phyloP scores from a whole-genome alignment of 176 grass and related monocot species.

The Triticum dicoccoides region DNA sequence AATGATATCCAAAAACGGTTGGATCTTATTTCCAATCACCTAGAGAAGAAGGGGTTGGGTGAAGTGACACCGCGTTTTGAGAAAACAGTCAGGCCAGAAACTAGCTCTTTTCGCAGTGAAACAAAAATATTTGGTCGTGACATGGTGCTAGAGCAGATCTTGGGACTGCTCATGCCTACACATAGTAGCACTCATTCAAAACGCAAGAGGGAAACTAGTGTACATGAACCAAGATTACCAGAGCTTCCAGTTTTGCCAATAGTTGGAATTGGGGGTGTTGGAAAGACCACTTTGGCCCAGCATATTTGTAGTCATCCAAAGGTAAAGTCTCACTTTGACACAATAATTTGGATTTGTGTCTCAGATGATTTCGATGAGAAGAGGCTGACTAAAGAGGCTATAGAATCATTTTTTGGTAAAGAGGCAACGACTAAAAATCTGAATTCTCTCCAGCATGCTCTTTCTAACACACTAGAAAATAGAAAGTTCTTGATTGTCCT shows the following conservation, averaged over 20 bases:
- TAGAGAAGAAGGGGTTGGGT: background rate
- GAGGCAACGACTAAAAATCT: background rate
- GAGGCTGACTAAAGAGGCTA: slow-evolving; percentile 9
- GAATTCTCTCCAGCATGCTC: background rate
- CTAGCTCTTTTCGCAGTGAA: background rate
- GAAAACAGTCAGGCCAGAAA: background rate
- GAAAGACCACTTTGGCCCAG: background rate
- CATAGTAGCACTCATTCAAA: background rate
- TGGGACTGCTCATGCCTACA: background rate
- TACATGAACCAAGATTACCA: background rate
- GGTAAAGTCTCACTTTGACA: background rate
- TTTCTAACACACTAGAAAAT: background rate
- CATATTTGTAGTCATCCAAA: background rate
- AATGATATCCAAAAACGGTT: background rate
- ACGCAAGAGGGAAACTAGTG: background rate
- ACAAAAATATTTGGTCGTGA: background rate
- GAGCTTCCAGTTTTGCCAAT: background rate
- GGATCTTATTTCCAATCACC: background rate
- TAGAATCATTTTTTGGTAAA: background rate
- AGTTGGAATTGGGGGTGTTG: background rate
- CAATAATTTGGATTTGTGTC: slow-evolving; percentile 33
- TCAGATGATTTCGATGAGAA: slow-evolving; percentile 32
- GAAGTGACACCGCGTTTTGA: background rate
- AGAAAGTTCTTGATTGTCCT: slow-evolving; percentile 36
- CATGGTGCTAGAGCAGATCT: background rate